phyloP scores from a whole-genome alignment of 1,284 basidiomycete genomes.

The Sanghuangporus weigelae region DNA sequence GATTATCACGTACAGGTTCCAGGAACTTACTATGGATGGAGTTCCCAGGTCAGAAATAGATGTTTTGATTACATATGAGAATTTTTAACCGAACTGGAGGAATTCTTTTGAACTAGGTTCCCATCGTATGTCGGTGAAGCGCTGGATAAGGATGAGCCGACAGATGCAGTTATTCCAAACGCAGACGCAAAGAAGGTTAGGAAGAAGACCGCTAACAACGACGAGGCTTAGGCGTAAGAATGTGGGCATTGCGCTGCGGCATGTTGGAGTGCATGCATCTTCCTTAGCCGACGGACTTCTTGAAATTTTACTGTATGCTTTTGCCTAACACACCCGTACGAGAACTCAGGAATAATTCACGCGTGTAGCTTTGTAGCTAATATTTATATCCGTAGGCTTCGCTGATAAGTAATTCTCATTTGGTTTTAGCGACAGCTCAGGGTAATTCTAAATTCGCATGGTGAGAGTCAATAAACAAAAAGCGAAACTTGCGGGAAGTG shows the following conservation, averaged over 20 bases:
- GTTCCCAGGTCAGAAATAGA: conserved; percentile 43
- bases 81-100: neutral
- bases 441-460: too few relatives aligned
- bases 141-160: conserved; percentile 45
- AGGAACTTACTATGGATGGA: conserved; percentile 55
- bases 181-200: neutral
- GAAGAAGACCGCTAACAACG: neutral
- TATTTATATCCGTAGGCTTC: too few relatives aligned
- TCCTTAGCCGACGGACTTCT: too few relatives aligned
- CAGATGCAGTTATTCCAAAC: conserved; percentile 46
- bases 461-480: too few relatives aligned
- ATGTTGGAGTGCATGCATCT: conserved; percentile 13
- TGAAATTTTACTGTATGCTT: too few relatives aligned
- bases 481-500: too few relatives aligned
- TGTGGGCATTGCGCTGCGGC: conserved; percentile 16
- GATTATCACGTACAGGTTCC: conserved; percentile 61
- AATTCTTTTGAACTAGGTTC: conserved; percentile 37
- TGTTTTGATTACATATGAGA: neutral
- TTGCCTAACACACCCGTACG: too few relatives aligned
- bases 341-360: too few relatives aligned
- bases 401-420: too few relatives aligned
- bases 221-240: neutral
- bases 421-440: too few relatives aligned
- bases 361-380: too few relatives aligned
- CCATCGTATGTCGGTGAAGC: conserved; percentile 56